Percentiles rank a stretch among this genome's conserved stretches.
Evolutionary conservation across 371 early-diverging fungal genomes (phyloP).

Genomic region (Mucor velutinosus): DNA sequence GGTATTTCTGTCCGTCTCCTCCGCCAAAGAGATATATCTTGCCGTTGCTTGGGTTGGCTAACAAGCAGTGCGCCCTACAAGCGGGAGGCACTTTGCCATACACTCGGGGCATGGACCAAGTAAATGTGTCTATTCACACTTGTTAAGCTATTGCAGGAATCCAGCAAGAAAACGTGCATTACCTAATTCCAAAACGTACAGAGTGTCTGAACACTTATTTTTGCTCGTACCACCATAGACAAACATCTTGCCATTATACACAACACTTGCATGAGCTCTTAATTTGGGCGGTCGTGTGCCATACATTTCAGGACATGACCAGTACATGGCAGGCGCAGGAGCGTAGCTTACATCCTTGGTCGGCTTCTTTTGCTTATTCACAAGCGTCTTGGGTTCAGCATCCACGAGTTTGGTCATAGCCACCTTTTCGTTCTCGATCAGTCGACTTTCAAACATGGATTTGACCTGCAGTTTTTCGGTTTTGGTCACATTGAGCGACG

Average conservation of each 20-base stretch:
- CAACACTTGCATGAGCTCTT: conserved; percentile 79
- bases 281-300: conserved; percentile 69
- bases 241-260: conserved; percentile 74
- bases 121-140: conserved; percentile 66
- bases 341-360: neutral
- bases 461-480: conserved; percentile 12
- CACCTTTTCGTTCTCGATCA: conserved; percentile 3
- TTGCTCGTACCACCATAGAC: conserved; percentile 88
- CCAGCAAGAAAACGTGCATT: conserved; percentile 9
- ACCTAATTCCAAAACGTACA: conserved; percentile 82
- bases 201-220: conserved; percentile 67
- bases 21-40: conserved; percentile 75
- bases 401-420: neutral
- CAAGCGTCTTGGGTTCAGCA: neutral
- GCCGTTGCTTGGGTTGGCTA: conserved; percentile 57
- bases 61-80: conserved; percentile 82
- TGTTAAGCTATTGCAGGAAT: neutral
- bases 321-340: conserved; percentile 85
- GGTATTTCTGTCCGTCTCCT: conserved; percentile 87
- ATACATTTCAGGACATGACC: conserved; percentile 65
- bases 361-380: neutral
- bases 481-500: neutral
- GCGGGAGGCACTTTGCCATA: conserved; percentile 73
- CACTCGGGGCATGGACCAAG: conserved; percentile 73
- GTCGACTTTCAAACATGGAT: conserved; percentile 18